Evolutionary conservation across 2,329 filamentous ascomycete genomes (phyloP), one percentile per base, ranked within the genome.

Genomic region (Sarocladium strictum): DNA sequence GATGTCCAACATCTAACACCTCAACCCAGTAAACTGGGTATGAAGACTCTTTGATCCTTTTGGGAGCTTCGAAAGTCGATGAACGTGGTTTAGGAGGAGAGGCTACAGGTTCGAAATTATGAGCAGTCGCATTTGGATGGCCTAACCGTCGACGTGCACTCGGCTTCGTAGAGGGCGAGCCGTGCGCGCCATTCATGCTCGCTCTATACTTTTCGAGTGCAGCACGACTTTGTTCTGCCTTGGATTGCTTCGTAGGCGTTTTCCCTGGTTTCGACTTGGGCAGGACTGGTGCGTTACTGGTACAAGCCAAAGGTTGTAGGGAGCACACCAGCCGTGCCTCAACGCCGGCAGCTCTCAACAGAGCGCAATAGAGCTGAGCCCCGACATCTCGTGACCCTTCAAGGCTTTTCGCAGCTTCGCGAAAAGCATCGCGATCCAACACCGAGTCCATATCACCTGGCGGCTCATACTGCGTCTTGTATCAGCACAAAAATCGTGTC

Each of bases 1-100:
- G 89, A 59, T 90, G 83, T 0, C 88, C 87, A 53, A 84, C 76
- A 59, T 97, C 92, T 59, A 96, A 89, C 3, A 90, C 86, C 71
- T 99, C 94, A 1, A 97, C 86, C 94, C 94, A 99, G 66, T 91
- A 97, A 2, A 97, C 79, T 0, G 94, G 94, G 63, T 86, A 89
- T 0, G 81, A 69, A 0, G 90, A 92, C 64, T 93, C 89, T 23
- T 78, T 78, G 11, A 87, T 79, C 14, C 65, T 71, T 54, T 71
- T 73, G 11, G 65, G 71, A 53, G 60, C 63, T 23, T 65, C 70
- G 63, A 65, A 68, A 24, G 59, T 54, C 27, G 40, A 47, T 6
- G 53, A 47, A 9, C 64, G 64, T 1, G 66, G 59, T 1, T 61
- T 60, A 1, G 67, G 74, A 11, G 69, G 67, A 14, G 74, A 70